A percentile compares a stretch with the other conserved stretches of the same genome.
Conservation (phyloP, 2,329 filamentous ascomycete genomes). For the Aspergillus brunneoviolaceus region DNA sequence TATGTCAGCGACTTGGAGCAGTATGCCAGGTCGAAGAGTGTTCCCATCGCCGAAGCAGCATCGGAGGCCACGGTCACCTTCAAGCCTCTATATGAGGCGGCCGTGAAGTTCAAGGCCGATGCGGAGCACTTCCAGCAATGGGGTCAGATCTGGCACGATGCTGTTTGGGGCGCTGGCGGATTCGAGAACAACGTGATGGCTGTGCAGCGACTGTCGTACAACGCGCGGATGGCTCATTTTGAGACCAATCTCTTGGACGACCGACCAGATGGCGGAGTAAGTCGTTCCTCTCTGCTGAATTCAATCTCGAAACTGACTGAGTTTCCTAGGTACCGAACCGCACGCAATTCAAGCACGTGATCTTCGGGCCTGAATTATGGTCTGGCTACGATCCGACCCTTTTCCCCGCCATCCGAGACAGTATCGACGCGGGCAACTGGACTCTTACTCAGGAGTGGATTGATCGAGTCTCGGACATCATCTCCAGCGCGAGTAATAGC, state of each 20-base stretch:
- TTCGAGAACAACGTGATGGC: constrained; percentile 72
- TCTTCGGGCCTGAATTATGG: constrained; percentile 83
- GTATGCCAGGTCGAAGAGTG: constrained; percentile 61
- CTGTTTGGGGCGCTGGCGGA: constrained; percentile 68
- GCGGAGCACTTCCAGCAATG: constrained; percentile 70
- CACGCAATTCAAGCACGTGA: constrained; percentile 88
- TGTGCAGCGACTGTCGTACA: constrained; percentile 70
- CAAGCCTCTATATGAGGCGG: constrained; percentile 62
- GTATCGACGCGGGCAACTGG: constrained; percentile 72
- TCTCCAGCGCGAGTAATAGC: constrained; percentile 60
- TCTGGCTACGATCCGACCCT: constrained; percentile 65
- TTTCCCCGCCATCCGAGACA: constrained; percentile 84
- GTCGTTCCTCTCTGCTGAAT: constrained; percentile 38
- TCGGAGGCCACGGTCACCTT: constrained; percentile 50
- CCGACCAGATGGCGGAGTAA: constrained; percentile 69
- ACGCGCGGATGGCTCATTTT: constrained; percentile 74
- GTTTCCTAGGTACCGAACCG: constrained; percentile 69
- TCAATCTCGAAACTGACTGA: constrained; percentile 8
- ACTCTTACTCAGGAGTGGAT: constrained; percentile 65
- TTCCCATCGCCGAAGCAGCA: constrained; percentile 24
- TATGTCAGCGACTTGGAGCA: constrained; percentile 68
- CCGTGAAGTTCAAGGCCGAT: constrained; percentile 59
- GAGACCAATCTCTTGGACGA: constrained; percentile 81
- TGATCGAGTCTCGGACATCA: constrained; percentile 67
- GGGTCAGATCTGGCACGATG: constrained; percentile 73